Evolutionary conservation across 176 grass and related monocot species (phyloP), one percentile per base, ranked within the genome.

Genomic region (Elymus sibiricus): DNA sequence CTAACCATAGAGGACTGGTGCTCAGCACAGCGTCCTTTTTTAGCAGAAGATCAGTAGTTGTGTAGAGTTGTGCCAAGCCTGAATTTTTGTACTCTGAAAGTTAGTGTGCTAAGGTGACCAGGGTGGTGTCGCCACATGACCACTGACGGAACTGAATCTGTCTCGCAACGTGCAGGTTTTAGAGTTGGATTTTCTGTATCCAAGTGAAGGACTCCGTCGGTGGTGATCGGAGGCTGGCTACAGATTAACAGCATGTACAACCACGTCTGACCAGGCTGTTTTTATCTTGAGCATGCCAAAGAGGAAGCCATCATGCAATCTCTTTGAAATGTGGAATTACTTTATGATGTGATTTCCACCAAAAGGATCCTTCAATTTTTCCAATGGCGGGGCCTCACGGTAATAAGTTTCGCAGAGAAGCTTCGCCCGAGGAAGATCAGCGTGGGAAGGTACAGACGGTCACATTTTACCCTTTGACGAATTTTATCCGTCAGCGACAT

Each of bases 101-200:
- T 51, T 58, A 28, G 11, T 51, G 21, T 39, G 5, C 38, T 19
- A 13, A 29, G 46, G 6, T 59, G 21, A n/a, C 27, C 49, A 63
- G 37, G 24, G 55, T 73, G 47, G 24, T 7, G 2, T 55, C 19
- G 24, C 15, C 17, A 19, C 17, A 55, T 51, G 22, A 15, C 15
- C 47, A 17, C 47, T 51, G 7, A 69, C 13, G n/a, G 38, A 51
- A 27, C 71, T 90, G 47, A 89, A 76, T 82, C 60, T 60, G 17
- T 44, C 59, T 42, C 43, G 51, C 22, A 73, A 75, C 11, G 6
- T 78, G 83, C 71, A 95, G 94, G 87, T 95, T 26, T 90, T 97
- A 65, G 94, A 97, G 79, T 70, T 97, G 75, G 94, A 97, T 81
- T 97, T 97, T 74, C 79, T 94, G 28, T 94, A 97, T 74, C 92